Conservation (phyloP, 768 basidiomycete genomes). For the Pholiota conissans region DNA sequence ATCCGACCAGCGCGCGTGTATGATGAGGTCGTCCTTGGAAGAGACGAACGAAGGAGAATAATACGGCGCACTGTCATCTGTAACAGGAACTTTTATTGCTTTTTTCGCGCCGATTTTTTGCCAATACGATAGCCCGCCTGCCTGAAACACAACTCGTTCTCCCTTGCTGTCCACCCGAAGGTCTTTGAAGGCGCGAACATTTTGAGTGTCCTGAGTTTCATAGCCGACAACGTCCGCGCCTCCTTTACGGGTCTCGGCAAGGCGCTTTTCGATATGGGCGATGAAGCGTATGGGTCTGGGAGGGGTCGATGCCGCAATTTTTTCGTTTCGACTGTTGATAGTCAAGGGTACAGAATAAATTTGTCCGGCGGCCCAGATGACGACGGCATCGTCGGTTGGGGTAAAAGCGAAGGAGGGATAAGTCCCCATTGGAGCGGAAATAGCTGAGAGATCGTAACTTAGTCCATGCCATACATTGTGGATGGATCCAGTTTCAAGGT, state of each 20-base stretch:
- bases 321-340: conserved; percentile 54
- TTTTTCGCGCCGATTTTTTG: conserved; percentile 38
- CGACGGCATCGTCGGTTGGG: conserved; percentile 54
- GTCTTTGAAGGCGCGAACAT: conserved; percentile 63
- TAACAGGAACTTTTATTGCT: conserved; percentile 44
- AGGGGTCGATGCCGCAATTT: conserved; percentile 33
- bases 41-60: conserved; percentile 71
- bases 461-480: conserved; percentile 68
- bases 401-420: conserved; percentile 77
- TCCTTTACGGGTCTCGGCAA: conserved; percentile 61
- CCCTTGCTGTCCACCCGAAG: conserved; percentile 58
- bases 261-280: conserved; percentile 61
- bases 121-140: conserved; percentile 59
- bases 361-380: conserved; percentile 76
- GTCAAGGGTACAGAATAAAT: conserved; percentile 62
- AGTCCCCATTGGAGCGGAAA: conserved; percentile 78
- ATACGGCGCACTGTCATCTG: conserved; percentile 49
- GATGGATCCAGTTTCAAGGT: conserved; percentile 64
- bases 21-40: conserved; percentile 45
- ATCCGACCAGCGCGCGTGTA: conserved; percentile 74
- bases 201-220: conserved; percentile 54
- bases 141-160: conserved; percentile 59
- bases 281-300: conserved; percentile 57
- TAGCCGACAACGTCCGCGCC: conserved; percentile 49
- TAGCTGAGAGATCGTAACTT: conserved; percentile 60